A percentile compares a stretch with the other conserved stretches of the same genome.
Conservation (phyloP, 2,329 filamentous ascomycete species). For the Herpotrichia juniperi region DNA sequence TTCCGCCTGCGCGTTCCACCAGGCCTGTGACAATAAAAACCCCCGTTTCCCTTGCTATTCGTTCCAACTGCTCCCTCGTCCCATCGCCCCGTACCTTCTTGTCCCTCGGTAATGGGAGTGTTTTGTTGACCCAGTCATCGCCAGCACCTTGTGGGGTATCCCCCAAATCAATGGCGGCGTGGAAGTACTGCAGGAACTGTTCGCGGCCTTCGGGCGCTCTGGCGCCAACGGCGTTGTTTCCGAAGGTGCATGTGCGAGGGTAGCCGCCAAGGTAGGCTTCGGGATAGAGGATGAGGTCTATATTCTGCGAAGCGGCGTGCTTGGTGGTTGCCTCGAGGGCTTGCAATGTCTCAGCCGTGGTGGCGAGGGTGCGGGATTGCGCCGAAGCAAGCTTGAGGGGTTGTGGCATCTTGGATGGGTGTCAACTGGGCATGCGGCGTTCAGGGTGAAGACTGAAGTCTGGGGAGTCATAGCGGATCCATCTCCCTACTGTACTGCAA, state of each 20-base stretch:
- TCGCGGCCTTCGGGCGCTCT: slow-evolving; percentile 74
- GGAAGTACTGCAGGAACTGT: slow-evolving; percentile 82
- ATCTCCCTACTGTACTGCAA: no score
- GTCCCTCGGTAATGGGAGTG: slow-evolving; percentile 58
- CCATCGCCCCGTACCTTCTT: slow-evolving; percentile 69
- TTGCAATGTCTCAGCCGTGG: slow-evolving; percentile 65
- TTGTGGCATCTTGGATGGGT: slow-evolving; percentile 45
- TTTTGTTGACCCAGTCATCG: slow-evolving; percentile 71
- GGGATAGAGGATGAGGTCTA: slow-evolving; percentile 82
- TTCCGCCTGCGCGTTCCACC: slow-evolving; percentile 81
- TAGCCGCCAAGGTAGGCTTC: slow-evolving; percentile 94
- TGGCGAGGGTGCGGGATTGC: slow-evolving; percentile 55
- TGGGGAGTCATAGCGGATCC: not conserved
- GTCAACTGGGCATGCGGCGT: not conserved
- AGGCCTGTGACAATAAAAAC: slow-evolving; percentile 82
- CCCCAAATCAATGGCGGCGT: slow-evolving; percentile 79
- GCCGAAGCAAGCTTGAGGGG: slow-evolving; percentile 56
- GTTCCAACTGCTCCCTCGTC: slow-evolving; percentile 79
- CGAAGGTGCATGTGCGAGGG: slow-evolving; percentile 80
- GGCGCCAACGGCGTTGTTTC: slow-evolving; percentile 69
- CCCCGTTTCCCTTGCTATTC: slow-evolving; percentile 75
- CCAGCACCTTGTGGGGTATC: slow-evolving; percentile 76
- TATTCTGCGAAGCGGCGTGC: slow-evolving; percentile 64
- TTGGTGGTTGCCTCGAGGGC: slow-evolving; percentile 69
- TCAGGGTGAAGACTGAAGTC: not conserved